A percentile compares a stretch with the other conserved stretches of the same genome.
These are phyloP conservation scores for Trametes polyzona DNA, from an alignment of 1,284 basidiomycete genomes.

Conservation along the genomic window DNA sequence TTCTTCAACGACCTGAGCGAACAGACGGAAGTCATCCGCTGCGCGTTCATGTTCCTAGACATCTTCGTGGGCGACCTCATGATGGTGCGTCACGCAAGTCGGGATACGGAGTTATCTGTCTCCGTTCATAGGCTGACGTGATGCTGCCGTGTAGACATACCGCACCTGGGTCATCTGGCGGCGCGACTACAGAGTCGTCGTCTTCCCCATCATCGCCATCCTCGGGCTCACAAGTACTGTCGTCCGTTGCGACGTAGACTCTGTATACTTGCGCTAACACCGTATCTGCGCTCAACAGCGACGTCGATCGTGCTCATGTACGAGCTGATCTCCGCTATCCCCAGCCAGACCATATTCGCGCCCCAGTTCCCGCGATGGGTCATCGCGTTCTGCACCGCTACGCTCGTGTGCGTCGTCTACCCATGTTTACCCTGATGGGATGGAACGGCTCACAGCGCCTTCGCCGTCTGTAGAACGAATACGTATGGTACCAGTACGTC, in stretches of 20 bases:
- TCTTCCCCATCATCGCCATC: slow-evolving; percentile 4
- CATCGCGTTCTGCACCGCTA: background rate
- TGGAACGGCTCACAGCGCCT: background rate
- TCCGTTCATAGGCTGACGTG: no score
- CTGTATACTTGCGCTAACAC: no score
- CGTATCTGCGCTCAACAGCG: background rate
- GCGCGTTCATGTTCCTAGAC: slow-evolving; percentile 1
- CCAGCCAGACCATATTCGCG: background rate
- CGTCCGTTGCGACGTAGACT: no score
- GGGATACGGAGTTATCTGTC: background rate
- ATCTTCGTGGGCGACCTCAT: slow-evolving; percentile 5
- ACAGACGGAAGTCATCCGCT: slow-evolving; percentile 1
- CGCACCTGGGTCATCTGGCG: slow-evolving; percentile 14
- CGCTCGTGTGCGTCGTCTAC: background rate
- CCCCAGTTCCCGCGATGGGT: slow-evolving; percentile 1
- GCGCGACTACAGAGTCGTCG: background rate
- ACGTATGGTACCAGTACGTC: background rate
- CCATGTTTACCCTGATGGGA: background rate
- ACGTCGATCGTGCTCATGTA: background rate
- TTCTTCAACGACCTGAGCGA: slow-evolving; percentile 3
- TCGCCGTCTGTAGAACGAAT: background rate
- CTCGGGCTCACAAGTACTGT: background rate
- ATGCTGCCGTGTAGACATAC: background rate
- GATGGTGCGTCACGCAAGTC: background rate
- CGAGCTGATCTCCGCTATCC: background rate